These are phyloP conservation scores for Fusarium ramigenum DNA, from an alignment of 2,329 filamentous ascomycete species.

Conservation along the genomic window DNA sequence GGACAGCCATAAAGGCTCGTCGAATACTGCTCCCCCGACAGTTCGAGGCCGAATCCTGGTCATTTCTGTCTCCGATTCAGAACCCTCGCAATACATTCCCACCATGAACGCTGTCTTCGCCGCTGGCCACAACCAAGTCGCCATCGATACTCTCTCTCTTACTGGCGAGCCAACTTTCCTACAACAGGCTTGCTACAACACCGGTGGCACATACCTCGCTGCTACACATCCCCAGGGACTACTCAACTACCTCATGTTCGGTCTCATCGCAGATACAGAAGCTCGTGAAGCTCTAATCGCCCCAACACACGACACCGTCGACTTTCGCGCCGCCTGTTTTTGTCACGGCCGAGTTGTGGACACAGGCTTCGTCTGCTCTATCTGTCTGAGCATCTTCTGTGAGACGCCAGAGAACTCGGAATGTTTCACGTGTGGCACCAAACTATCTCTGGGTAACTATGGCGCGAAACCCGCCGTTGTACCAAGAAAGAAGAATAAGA, in stretches of 20 bases:
- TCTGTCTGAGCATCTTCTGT: constrained; percentile 96
- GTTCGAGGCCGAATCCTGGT: constrained; percentile 78
- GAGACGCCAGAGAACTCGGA: constrained; percentile 67
- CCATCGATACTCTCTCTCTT: constrained; percentile 91
- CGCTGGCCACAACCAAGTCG: constrained; percentile 85
- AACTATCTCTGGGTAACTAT: constrained; percentile 78
- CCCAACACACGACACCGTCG: constrained; percentile 85
- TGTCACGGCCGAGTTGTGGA: constrained; percentile 93
- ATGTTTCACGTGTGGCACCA: constrained; percentile 86
- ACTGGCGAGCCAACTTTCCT: constrained; percentile 89
- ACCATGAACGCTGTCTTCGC: constrained; percentile 99
- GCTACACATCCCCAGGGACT: constrained; percentile 72
- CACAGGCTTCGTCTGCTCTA: constrained; percentile 93
- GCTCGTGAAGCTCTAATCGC: constrained; percentile 72
- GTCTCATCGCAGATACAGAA: constrained; percentile 75
- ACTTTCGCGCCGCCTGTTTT: constrained; percentile 98
- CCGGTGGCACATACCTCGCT: constrained; percentile 64
- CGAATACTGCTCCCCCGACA: constrained; percentile 42
- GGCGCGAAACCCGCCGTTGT: constrained; percentile 81
- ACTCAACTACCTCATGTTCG: constrained; percentile 94
- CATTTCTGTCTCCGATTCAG: constrained; percentile 84
- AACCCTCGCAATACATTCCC: constrained; percentile 92
- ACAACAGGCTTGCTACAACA: constrained; percentile 82
- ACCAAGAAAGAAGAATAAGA: constrained; percentile 77
- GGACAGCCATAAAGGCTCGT: constrained; percentile 48